phyloP scores from a whole-genome alignment of 129 eudicot genomes.

The Erigeron canadensis region DNA sequence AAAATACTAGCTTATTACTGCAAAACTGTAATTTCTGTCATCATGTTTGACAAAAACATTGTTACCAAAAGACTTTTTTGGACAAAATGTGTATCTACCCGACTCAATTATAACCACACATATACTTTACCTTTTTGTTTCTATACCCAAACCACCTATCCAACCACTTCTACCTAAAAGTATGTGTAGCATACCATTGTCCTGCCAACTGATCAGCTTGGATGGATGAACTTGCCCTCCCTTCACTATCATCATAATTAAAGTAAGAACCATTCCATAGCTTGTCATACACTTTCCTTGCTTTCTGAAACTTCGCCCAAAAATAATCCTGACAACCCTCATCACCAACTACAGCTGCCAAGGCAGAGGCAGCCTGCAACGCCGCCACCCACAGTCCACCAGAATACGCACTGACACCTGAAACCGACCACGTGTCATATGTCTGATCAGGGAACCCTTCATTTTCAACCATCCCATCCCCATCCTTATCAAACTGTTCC shows the following conservation, averaged over 20 bases:
- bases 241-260: slow-evolving; percentile 76
- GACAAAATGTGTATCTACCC: not conserved
- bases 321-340: slow-evolving; percentile 76
- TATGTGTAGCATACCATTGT: slow-evolving; percentile 61
- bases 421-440: slow-evolving; percentile 90
- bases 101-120: not conserved
- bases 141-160: not conserved
- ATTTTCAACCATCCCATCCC: slow-evolving; percentile 97
- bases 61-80: not conserved
- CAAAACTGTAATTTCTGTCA: too few species aligned
- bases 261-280: slow-evolving; percentile 92
- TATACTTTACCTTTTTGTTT: not conserved
- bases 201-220: slow-evolving; percentile 99
- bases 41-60: too few species aligned
- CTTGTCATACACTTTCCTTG: slow-evolving; percentile 76
- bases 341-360: slow-evolving; percentile 81
- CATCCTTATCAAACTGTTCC: slow-evolving; percentile 96
- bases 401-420: slow-evolving; percentile 88
- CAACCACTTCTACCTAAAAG: not conserved
- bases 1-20: too few species aligned
- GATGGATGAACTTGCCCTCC: slow-evolving; percentile 65
- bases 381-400: slow-evolving; percentile 99
- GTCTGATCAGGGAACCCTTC: slow-evolving; percentile 99
- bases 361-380: slow-evolving; percentile 85
- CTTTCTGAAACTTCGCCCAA: slow-evolving; percentile 72